Percentiles rank a stretch among this genome's conserved stretches.
Conservation (phyloP, 768 basidiomycete species). For the Kwoniella sp. region DNA sequence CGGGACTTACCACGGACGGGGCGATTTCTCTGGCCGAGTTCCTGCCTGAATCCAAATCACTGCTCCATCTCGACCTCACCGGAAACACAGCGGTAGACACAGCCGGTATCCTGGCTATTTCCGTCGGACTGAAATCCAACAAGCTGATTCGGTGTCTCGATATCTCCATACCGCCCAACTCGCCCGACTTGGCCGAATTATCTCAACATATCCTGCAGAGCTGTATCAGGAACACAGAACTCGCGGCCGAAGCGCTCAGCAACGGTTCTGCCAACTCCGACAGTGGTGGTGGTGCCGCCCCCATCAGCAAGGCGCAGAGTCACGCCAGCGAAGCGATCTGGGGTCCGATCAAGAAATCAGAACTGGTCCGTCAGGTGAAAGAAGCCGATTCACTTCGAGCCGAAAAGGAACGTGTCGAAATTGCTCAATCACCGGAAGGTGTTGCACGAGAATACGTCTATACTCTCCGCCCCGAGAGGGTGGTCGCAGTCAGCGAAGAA, state of each 20-base stretch:
- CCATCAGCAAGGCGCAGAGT: neutral
- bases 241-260: slow-evolving; percentile 58
- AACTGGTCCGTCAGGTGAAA: slow-evolving; percentile 56
- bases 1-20: slow-evolving; percentile 74
- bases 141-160: slow-evolving; percentile 88
- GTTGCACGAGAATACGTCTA: slow-evolving; percentile 53
- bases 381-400: slow-evolving; percentile 53
- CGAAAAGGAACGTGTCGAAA: slow-evolving; percentile 45
- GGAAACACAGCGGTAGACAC: slow-evolving; percentile 73
- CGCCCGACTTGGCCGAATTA: slow-evolving; percentile 62
- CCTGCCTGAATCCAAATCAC: slow-evolving; percentile 80
- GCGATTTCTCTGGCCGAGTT: slow-evolving; percentile 96
- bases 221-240: slow-evolving; percentile 92
- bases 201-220: slow-evolving; percentile 85
- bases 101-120: slow-evolving; percentile 90
- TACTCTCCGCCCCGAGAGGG: slow-evolving; percentile 49
- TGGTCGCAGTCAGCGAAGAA: slow-evolving; percentile 45
- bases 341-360: slow-evolving; percentile 57
- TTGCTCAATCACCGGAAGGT: slow-evolving; percentile 47
- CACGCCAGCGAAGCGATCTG: slow-evolving; percentile 60
- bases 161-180: slow-evolving; percentile 77
- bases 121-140: slow-evolving; percentile 78
- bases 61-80: slow-evolving; percentile 90
- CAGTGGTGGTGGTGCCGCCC: neutral
- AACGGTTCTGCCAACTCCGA: slow-evolving; percentile 50